Evolutionary conservation across 345 rosid genomes (phyloP), one percentile per base, ranked within the genome.

Genomic region (Eucalyptus regnans): DNA sequence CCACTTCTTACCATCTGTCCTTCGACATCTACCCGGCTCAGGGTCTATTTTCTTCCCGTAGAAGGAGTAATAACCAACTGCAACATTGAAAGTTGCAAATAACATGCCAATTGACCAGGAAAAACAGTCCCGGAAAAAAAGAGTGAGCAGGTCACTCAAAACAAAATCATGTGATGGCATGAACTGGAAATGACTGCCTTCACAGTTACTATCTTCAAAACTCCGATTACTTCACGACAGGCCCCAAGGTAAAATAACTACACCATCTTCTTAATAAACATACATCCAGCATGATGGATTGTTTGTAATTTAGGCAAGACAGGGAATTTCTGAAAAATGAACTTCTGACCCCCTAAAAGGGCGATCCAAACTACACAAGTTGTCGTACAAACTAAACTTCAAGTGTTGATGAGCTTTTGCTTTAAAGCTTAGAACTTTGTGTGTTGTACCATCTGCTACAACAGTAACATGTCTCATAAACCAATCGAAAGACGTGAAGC

Each of bases 1-100:
- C 99, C 99, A 96, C 90, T 96, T 96, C 95, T 96, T 96, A 20
- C 99, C 98, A 86, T 96, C 98, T 0, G 97, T 95, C 91, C 99
- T 95, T 88, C 96, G 93, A 81, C 99, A 96, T 88, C 99, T 92
- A 62, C 98, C 97, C 4, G 98, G 99, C 92, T 96, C 99, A 9
- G 97, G 96, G 91, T 96, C 99, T 54, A 94, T 87, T 92, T 95
- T 95, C 92, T 94, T 94, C 91, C 99, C 98, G 60, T 89, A 92
- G 68, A 88, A 87, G 86, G 93, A 91, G 87, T 90, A 91, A 89
- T 92, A 91, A 44, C 91, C 93, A 87, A 90, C 93, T 92, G 87
- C 90, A 89, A 84, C 80, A 71, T 11, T 11, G 44, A 33, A 76
- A 86, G 41, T 7, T 58, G n/a, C 22, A 50, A 86, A 86, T 50